These are phyloP conservation scores for Fusarium decemcellulare DNA, from an alignment of 2,329 filamentous ascomycete species.

Conservation along the genomic window DNA sequence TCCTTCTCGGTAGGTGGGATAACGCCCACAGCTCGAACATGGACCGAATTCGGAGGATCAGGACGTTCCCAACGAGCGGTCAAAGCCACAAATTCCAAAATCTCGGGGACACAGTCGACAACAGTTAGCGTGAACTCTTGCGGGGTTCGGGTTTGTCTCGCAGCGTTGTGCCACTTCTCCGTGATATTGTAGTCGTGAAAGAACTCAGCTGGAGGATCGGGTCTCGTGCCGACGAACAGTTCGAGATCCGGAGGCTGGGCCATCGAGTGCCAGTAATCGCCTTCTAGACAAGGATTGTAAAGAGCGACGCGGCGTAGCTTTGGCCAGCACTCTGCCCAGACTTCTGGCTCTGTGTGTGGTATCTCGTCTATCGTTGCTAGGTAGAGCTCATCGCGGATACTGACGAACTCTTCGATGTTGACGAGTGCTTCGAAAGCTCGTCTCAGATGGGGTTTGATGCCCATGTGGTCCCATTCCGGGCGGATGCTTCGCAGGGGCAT, in stretches of 20 bases:
- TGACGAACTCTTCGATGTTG: constrained; percentile 44
- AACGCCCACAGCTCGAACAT: background rate
- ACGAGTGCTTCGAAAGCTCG: constrained; percentile 33
- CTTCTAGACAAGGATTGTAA: constrained; percentile 4
- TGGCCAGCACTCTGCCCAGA: constrained; percentile 38
- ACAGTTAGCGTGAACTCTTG: constrained; percentile 13
- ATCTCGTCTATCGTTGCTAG: background rate
- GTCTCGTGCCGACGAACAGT: constrained; percentile 12
- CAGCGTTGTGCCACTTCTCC: constrained; percentile 13
- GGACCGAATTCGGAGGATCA: constrained; percentile 17
- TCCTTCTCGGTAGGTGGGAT: background rate
- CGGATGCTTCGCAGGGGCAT: constrained; percentile 36
- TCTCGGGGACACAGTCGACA: background rate
- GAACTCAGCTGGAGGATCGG: background rate
- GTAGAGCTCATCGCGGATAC: constrained; percentile 39
- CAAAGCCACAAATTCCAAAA: background rate
- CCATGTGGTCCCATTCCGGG: background rate
- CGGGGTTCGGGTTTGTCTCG: too few species aligned
- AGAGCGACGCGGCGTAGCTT: constrained; percentile 38
- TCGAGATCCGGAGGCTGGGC: constrained; percentile 8
- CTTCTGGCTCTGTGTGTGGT: background rate
- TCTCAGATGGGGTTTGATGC: constrained; percentile 23
- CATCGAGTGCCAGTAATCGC: constrained; percentile 8
- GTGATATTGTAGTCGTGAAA: constrained; percentile 8
- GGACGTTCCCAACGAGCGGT: constrained; percentile 1